Percentiles rank a stretch among this genome's conserved stretches.
phyloP scores from a whole-genome alignment of 2,329 filamentous ascomycete species.

The Penicillium sp. region DNA sequence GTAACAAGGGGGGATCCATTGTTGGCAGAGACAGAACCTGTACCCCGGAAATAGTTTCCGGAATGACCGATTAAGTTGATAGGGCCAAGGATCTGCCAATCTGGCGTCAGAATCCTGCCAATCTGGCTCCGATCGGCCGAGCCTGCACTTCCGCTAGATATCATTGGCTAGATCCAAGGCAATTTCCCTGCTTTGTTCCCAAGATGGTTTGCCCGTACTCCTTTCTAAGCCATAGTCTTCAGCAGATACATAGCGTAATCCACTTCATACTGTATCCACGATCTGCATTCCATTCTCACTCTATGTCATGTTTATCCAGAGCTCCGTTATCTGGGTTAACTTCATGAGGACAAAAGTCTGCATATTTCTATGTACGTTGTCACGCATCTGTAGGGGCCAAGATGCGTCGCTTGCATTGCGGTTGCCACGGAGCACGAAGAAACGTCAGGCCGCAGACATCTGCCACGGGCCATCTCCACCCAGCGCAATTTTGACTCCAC shows the following conservation, averaged over 20 bases:
- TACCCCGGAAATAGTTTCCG: neutral
- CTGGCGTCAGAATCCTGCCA: neutral
- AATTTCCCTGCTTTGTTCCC: neutral
- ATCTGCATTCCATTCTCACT: conserved; percentile 6
- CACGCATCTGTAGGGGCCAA: neutral
- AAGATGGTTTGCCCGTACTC: conserved; percentile 1
- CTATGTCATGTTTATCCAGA: no score
- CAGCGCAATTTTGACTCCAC: conserved; percentile 8
- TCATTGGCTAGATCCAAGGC: conserved; percentile 2
- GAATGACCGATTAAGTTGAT: neutral
- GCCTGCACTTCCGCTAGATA: neutral
- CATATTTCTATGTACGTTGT: neutral
- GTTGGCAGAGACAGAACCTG: neutral
- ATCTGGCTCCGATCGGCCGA: neutral
- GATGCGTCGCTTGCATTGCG: neutral
- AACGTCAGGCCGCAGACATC: conserved; percentile 9
- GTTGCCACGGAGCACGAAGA: neutral
- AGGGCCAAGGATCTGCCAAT: neutral
- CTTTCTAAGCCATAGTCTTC: neutral
- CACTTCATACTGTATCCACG: neutral
- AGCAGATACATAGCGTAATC: neutral
- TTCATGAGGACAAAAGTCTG: conserved; percentile 9
- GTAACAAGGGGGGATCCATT: neutral
- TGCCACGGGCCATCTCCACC: conserved; percentile 3
- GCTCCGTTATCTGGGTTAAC: neutral